Percentiles rank a stretch among this genome's conserved stretches.
phyloP scores from a whole-genome alignment of 176 grass and related monocot genomes.

The Oryza meridionalis region DNA sequence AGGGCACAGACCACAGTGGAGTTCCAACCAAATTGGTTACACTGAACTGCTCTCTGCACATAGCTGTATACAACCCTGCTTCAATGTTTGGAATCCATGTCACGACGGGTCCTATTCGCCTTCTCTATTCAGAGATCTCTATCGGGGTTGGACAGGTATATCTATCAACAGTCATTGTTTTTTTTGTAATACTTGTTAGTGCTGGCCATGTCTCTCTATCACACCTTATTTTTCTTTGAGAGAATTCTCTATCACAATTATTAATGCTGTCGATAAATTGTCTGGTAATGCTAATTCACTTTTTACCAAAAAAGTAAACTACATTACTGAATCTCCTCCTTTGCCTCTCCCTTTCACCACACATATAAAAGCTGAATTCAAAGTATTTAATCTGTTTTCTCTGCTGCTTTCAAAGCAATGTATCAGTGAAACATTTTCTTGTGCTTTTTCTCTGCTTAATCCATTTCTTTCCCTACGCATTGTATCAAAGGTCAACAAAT shows the following conservation, averaged over 20 bases:
- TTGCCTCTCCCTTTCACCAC: background rate
- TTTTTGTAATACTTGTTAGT: background rate
- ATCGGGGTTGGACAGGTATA: constrained; percentile 74
- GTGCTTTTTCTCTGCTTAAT: background rate
- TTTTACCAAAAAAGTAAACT: background rate
- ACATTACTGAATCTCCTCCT: background rate
- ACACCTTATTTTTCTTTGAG: background rate
- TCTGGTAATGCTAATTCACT: background rate
- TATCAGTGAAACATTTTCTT: background rate
- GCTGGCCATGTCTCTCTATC: constrained; percentile 7
- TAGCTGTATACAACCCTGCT: constrained; percentile 79
- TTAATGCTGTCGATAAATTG: background rate
- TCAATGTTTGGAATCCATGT: constrained; percentile 98
- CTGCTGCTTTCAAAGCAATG: background rate
- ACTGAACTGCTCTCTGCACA: constrained; percentile 76
- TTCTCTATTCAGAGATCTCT: constrained; percentile 84
- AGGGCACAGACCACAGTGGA: constrained; percentile 83
- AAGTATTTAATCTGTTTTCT: too few species aligned
- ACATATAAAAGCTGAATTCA: background rate
- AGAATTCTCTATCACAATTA: background rate
- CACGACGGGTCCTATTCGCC: constrained; percentile 69
- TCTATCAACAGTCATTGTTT: constrained; percentile 1
- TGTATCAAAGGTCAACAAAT: background rate
- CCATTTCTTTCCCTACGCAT: background rate
- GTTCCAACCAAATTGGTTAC: constrained; percentile 95